These are phyloP conservation scores for Arachis hypogaea DNA, from an alignment of 306 rosid genomes.

Conservation along the genomic window DNA sequence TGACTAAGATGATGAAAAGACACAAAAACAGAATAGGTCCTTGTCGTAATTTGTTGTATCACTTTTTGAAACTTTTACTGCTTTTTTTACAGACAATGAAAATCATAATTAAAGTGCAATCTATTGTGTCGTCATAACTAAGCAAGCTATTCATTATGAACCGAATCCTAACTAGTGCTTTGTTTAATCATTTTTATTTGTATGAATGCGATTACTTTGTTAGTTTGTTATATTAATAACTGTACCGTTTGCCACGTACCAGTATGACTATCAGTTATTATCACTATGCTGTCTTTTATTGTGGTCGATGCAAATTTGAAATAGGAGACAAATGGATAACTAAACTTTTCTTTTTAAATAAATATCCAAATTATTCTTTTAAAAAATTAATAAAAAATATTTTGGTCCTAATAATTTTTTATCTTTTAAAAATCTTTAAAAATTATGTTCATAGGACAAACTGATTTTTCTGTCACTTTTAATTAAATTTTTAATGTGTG, in stretches of 20 bases:
- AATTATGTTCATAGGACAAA: too few relatives aligned
- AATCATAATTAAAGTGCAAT: conserved; percentile 21
- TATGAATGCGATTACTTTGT: too few relatives aligned
- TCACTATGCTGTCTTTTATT: too few relatives aligned
- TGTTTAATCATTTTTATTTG: neutral
- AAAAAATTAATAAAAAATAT: too few relatives aligned
- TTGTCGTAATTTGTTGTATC: conserved; percentile 14
- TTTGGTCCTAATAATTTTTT: too few relatives aligned
- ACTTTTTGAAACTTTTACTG: conserved; percentile 10
- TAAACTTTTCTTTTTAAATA: too few relatives aligned
- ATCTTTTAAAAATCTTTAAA: too few relatives aligned
- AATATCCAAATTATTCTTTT: too few relatives aligned
- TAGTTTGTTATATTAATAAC: neutral
- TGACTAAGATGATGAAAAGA: neutral
- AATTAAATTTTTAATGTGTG: too few relatives aligned
- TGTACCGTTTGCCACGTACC: neutral
- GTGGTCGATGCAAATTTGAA: too few relatives aligned
- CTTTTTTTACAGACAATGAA: neutral
- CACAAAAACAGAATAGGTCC: neutral
- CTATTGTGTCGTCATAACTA: conserved; percentile 32
- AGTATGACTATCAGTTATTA: neutral
- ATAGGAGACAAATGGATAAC: neutral
- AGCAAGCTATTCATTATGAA: conserved; percentile 33
- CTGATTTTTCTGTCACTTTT: too few relatives aligned
- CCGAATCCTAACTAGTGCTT: conserved; percentile 17